Evolutionary conservation across 1,284 basidiomycete genomes (phyloP).

Genomic region (Sanguinoderma infundibulare): DNA sequence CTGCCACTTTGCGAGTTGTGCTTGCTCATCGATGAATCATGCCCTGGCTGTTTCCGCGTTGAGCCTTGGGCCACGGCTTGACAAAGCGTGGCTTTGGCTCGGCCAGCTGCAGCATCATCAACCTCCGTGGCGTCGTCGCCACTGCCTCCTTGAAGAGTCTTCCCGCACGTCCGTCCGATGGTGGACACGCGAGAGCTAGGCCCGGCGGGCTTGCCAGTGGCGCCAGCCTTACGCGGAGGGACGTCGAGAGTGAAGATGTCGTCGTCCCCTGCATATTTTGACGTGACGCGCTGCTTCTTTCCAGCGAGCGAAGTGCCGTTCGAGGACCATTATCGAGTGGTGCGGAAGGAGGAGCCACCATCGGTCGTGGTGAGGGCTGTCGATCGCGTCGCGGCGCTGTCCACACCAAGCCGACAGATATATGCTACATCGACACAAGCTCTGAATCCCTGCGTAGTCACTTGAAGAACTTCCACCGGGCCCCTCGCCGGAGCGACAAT

Average conservation of each 20-base stretch:
- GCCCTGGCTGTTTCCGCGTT: constrained; percentile 14
- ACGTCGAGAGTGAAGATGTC: constrained; percentile 18
- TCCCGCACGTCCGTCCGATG: constrained; percentile 13
- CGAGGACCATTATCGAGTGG: constrained; percentile 44
- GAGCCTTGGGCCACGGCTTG: constrained; percentile 16
- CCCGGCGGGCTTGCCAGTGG: constrained; percentile 4
- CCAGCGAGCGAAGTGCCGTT: constrained; percentile 29
- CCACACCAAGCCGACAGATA: constrained; percentile 18
- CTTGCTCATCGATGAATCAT: constrained; percentile 13
- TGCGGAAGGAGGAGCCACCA: constrained; percentile 48
- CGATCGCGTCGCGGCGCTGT: constrained; percentile 39
- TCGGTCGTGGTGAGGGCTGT: constrained; percentile 52
- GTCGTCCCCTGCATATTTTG: constrained; percentile 22
- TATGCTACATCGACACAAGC: too few species aligned
- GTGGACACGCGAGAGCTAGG: constrained; percentile 11
- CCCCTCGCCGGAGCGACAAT: constrained; percentile 38
- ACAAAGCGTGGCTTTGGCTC: constrained; percentile 13
- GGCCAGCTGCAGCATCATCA: constrained; percentile 13
- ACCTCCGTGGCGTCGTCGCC: constrained; percentile 7
- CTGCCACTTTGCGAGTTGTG: not conserved
- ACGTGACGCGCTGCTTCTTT: constrained; percentile 32
- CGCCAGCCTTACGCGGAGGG: constrained; percentile 14
- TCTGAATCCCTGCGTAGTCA: not conserved
- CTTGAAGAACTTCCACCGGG: constrained; percentile 40
- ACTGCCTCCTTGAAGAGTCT: constrained; percentile 2